Conservation (phyloP, 2,329 filamentous ascomycete species). For the Curvularia hawaiiensis region DNA sequence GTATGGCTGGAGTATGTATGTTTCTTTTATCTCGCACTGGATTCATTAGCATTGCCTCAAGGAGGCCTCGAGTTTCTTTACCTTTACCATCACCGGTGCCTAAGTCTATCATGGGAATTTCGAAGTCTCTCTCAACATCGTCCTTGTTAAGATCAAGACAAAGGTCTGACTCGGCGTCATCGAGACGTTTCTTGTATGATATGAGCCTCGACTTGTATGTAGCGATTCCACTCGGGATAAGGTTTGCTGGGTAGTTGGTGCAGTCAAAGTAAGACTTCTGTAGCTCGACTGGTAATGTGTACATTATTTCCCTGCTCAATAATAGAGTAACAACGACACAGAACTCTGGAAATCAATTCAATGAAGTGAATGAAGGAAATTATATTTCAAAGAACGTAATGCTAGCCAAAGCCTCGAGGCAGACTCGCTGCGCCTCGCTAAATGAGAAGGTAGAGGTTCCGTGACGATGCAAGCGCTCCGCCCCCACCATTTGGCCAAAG, state of each 20-base stretch:
- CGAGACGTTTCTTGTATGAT: constrained; percentile 19
- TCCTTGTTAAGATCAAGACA: constrained; percentile 14
- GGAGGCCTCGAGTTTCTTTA: constrained; percentile 4
- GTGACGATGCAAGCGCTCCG: neutral
- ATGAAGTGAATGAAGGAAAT: neutral
- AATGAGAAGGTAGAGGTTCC: too few relatives aligned
- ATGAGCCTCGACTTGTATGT: constrained; percentile 19
- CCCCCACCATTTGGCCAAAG: neutral
- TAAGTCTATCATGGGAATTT: constrained; percentile 23
- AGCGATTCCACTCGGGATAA: constrained; percentile 11
- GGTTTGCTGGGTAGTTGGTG: constrained; percentile 21
- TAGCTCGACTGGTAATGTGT: constrained; percentile 8
- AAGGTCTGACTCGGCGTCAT: constrained; percentile 15
- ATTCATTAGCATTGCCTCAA: neutral
- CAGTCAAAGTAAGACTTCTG: constrained; percentile 14
- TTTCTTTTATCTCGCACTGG: constrained; percentile 14
- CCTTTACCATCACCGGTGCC: constrained; percentile 17
- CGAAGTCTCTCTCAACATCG: constrained; percentile 13
- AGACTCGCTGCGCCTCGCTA: neutral
- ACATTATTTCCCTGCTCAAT: neutral
- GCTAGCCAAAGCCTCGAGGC: neutral
- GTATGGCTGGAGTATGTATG: constrained; percentile 16
- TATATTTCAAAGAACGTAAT: neutral
- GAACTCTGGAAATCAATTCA: neutral
- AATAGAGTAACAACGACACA: neutral